A percentile compares a stretch with the other conserved stretches of the same genome.
phyloP scores from a whole-genome alignment of 495 filamentous ascomycete genomes.

The Daldinia vernicosa region DNA sequence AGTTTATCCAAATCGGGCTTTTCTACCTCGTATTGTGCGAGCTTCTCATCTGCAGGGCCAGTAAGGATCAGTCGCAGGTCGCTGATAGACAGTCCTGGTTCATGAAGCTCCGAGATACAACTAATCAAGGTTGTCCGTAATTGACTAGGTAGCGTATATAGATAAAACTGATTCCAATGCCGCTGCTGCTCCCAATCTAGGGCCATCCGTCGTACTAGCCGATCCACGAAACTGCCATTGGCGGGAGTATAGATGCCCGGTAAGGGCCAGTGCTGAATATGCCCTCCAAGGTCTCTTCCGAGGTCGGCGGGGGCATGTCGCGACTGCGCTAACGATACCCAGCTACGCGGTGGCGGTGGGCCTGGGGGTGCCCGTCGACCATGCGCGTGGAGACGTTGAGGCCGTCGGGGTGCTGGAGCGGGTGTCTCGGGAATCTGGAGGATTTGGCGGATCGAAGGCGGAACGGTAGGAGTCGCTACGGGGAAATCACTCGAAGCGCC shows the following conservation, averaged over 20 bases:
- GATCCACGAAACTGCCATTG: constrained; percentile 64
- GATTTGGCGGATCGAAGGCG: constrained; percentile 63
- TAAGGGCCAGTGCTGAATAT: constrained; percentile 42
- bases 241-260: constrained; percentile 51
- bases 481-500: constrained; percentile 31
- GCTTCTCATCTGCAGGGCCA: constrained; percentile 43
- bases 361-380: constrained; percentile 66
- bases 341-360: constrained; percentile 76
- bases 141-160: constrained; percentile 68
- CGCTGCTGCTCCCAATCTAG: constrained; percentile 74
- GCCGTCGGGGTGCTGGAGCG: constrained; percentile 69
- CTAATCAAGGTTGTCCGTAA: constrained; percentile 69
- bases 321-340: constrained; percentile 59
- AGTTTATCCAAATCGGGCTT: constrained; percentile 46
- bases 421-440: constrained; percentile 76
- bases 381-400: constrained; percentile 52
- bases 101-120: constrained; percentile 65
- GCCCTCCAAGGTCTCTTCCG: constrained; percentile 1
- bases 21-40: constrained; percentile 38
- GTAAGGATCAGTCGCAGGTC: constrained; percentile 54
- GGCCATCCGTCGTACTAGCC: constrained; percentile 67
- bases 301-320: constrained; percentile 31
- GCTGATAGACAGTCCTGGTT: constrained; percentile 54
- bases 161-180: constrained; percentile 71
- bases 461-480: constrained; percentile 53